A percentile compares a stretch with the other conserved stretches of the same genome.
These are phyloP conservation scores for Triglochin maritima DNA, from an alignment of 106 monocot species.

Conservation along the genomic window DNA sequence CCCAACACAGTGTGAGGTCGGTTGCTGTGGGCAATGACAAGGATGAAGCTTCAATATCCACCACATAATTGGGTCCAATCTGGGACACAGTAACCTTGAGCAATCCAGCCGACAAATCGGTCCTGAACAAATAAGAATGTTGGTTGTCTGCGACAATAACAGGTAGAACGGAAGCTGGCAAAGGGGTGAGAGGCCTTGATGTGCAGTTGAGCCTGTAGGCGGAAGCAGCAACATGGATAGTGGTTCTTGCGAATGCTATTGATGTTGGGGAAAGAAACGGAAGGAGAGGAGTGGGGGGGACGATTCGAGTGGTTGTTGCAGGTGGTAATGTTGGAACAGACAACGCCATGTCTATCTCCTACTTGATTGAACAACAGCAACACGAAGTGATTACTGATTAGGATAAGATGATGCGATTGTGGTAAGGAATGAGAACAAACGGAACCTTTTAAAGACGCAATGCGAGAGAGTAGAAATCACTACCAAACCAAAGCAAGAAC, in stretches of 20 bases:
- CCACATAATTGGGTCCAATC: conserved; percentile 22
- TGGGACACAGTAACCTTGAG: conserved; percentile 45
- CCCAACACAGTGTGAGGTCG: conserved; percentile 41
- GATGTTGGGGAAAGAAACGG: background rate
- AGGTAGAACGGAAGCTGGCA: conserved; percentile 11
- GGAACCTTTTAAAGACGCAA: no score
- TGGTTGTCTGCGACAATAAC: conserved; percentile 6
- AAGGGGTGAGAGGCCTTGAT: conserved; percentile 9
- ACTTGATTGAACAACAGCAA: no score
- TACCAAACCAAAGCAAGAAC: no score
- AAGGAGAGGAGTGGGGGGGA: no score
- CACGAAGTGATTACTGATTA: no score
- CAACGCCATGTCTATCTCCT: no score
- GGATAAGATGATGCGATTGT: no score
- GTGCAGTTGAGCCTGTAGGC: background rate
- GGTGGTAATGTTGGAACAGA: no score
- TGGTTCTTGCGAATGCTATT: background rate
- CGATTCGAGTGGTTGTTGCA: no score
- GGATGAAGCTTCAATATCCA: conserved; percentile 44
- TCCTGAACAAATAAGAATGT: conserved; percentile 38
- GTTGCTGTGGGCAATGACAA: conserved; percentile 16
- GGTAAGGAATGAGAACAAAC: no score
- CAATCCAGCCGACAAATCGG: conserved; percentile 38
- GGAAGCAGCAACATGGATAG: background rate
- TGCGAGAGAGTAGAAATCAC: no score